Conservation (phyloP, 1,284 basidiomycete genomes). For the Singerocomus rubriflavus region DNA sequence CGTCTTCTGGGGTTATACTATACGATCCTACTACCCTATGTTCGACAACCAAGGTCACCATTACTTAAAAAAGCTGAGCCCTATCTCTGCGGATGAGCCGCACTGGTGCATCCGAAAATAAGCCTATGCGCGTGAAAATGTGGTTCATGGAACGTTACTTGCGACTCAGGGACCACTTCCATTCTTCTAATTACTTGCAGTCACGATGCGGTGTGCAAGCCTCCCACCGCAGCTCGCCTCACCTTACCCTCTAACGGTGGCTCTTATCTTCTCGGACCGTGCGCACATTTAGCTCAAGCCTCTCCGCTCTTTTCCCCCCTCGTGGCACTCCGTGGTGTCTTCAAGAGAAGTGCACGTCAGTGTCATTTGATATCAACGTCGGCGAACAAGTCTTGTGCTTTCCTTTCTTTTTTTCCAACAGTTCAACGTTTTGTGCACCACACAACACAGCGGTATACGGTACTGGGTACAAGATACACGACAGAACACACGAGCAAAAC, state of each 20-base stretch:
- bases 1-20: conserved; percentile 1
- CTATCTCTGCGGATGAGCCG: conserved; percentile 3
- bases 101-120: not conserved
- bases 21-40: not conserved
- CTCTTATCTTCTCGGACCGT: conserved; percentile 13
- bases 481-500: not conserved
- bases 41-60: not conserved
- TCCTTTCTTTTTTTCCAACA: not conserved
- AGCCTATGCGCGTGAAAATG: conserved; percentile 4
- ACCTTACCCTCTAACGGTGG: conserved; percentile 3
- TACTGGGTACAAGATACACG: not conserved
- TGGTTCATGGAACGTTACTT: not conserved
- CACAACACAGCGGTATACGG: not conserved
- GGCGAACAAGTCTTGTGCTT: not conserved
- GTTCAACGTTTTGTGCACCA: not conserved
- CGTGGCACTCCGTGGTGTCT: conserved; percentile 15
- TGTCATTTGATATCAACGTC: conserved; percentile 10
- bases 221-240: conserved; percentile 21
- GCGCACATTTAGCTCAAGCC: conserved; percentile 19
- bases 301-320: not conserved
- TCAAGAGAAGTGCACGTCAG: not conserved
- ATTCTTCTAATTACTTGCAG: conserved; percentile 12
- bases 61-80: not conserved
- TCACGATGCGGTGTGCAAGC: conserved; percentile 17
- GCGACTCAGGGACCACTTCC: conserved; percentile 17